Conservation (phyloP, 495 filamentous ascomycete species). For the Usnea hakonensis region DNA sequence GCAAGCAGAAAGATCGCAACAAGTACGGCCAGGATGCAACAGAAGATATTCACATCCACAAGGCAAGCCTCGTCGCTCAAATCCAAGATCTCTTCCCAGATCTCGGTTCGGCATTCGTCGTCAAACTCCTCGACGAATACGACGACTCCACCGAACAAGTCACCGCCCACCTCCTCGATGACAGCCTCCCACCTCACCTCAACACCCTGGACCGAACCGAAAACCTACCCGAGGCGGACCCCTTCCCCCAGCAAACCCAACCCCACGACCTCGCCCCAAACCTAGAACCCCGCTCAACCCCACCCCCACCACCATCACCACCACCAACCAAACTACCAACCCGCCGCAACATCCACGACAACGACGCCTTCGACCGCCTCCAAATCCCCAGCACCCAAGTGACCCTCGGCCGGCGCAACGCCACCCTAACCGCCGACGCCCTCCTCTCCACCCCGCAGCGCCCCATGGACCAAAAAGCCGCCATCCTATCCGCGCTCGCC, state of each 20-base stretch:
- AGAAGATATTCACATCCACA: conserved; percentile 64
- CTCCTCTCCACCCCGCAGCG: conserved; percentile 45
- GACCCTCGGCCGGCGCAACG: conserved; percentile 57
- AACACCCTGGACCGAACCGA: conserved; percentile 46
- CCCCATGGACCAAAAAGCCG: conserved; percentile 64
- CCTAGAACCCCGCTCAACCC: conserved; percentile 35
- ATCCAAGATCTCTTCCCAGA: conserved; percentile 91
- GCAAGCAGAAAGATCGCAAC: conserved; percentile 50
- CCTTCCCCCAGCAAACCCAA: conserved; percentile 25
- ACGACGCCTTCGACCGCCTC: conserved; percentile 74
- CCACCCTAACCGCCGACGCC: conserved; percentile 54
- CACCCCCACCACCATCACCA: conserved; percentile 27
- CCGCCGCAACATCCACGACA: conserved; percentile 66
- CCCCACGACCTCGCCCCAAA: conserved; percentile 33
- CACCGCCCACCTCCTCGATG: conserved; percentile 77
- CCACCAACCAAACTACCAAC: no score
- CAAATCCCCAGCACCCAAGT: conserved; percentile 51
- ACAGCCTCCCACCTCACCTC: conserved; percentile 60
- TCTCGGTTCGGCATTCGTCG: conserved; percentile 74
- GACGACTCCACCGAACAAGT: conserved; percentile 68
- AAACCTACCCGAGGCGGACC: conserved; percentile 35
- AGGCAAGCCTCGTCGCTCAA: conserved; percentile 73
- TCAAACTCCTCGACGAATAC: conserved; percentile 73
- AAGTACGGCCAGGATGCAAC: conserved; percentile 37
- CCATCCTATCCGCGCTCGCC: conserved; percentile 84